Conservation (phyloP, 495 filamentous ascomycete species). For the Talaromyces proteolyticus region DNA sequence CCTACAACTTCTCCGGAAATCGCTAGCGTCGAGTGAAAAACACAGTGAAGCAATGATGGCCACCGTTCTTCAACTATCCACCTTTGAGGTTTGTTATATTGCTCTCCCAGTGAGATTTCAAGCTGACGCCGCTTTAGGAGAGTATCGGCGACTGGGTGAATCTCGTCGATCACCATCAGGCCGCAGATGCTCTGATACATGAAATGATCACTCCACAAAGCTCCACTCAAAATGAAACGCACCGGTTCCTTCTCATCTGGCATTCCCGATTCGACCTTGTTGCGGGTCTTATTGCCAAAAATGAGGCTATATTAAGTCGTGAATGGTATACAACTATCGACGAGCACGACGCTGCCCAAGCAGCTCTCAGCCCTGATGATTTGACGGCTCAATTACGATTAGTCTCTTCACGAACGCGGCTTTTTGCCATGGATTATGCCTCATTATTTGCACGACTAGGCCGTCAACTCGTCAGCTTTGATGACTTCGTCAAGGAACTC, state of each 20-base stretch:
- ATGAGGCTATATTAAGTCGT: constrained; percentile 63
- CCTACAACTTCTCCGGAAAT: constrained; percentile 66
- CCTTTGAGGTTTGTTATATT: constrained; percentile 68
- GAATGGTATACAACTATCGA: constrained; percentile 74
- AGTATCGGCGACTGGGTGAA: constrained; percentile 93
- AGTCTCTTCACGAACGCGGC: constrained; percentile 57
- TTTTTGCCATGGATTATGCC: constrained; percentile 76
- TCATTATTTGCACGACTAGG: constrained; percentile 64
- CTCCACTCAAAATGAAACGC: constrained; percentile 60
- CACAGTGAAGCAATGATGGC: constrained; percentile 72
- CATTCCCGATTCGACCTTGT: constrained; percentile 87
- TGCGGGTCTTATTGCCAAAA: constrained; percentile 74
- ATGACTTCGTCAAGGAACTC: constrained; percentile 61
- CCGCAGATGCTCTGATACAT: constrained; percentile 74
- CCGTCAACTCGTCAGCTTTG: constrained; percentile 56
- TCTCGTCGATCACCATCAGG: constrained; percentile 85
- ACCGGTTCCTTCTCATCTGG: constrained; percentile 73
- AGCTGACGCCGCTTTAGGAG: constrained; percentile 58
- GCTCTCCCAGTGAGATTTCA: too few species aligned
- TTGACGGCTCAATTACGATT: constrained; percentile 60
- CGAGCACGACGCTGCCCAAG: constrained; percentile 55
- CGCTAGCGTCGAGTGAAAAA: constrained; percentile 60
- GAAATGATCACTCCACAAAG: constrained; percentile 73
- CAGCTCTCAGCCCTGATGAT: constrained; percentile 54
- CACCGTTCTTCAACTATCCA: constrained; percentile 87